Evolutionary conservation across 106 monocot species (phyloP).

Genomic region (Alisma plantagoaquatica): DNA sequence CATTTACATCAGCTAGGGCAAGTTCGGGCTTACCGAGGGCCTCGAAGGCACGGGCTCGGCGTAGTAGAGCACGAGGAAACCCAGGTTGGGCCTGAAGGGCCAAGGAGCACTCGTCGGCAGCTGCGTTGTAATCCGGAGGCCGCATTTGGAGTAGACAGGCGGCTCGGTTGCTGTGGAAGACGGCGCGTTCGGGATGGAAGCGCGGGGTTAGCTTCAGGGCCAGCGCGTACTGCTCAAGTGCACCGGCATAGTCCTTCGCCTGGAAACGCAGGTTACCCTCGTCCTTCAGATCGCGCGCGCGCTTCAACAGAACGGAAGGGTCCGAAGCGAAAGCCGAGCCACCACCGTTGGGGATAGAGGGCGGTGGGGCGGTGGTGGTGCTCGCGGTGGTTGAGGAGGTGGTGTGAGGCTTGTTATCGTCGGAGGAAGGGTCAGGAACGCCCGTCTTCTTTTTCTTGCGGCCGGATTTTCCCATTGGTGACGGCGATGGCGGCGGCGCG

Average conservation of each 20-base stretch:
- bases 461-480: conserved; percentile 53
- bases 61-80: conserved; percentile 82
- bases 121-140: conserved; percentile 78
- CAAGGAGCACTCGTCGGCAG: conserved; percentile 85
- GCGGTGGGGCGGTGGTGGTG: background rate
- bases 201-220: conserved; percentile 67
- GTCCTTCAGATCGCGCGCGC: conserved; percentile 91
- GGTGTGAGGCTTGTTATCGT: no score
- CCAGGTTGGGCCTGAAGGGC: conserved; percentile 81
- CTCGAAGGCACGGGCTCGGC: conserved; percentile 77
- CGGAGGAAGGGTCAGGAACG: no score
- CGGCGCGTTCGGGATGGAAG: conserved; percentile 79
- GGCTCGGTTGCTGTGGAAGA: conserved; percentile 93
- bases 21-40: conserved; percentile 51
- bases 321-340: conserved; percentile 1
- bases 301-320: conserved; percentile 37
- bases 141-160: conserved; percentile 86
- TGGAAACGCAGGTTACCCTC: conserved; percentile 88
- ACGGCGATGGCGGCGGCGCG: no score
- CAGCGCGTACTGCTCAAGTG: conserved; percentile 61
- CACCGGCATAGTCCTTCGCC: conserved; percentile 48
- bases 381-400: no score
- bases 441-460: conserved; percentile 36
- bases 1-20: conserved; percentile 52
- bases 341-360: background rate